These are phyloP conservation scores for Magnolia changhungtana DNA, from an alignment of 164 flowering plant species.

Conservation along the genomic window DNA sequence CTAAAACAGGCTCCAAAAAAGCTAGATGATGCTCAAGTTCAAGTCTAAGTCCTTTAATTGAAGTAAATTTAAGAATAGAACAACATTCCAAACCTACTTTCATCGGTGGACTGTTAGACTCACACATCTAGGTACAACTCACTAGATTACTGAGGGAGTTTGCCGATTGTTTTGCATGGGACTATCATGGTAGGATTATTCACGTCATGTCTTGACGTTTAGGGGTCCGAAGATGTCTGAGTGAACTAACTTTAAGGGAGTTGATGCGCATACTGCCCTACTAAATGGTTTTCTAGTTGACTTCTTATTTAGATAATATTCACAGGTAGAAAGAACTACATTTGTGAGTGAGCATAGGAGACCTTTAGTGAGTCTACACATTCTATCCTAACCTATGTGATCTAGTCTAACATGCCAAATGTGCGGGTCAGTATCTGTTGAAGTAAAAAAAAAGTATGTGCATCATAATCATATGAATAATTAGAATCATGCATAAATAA, in stretches of 20 bases:
- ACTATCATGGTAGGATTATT: neutral
- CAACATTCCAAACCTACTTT: too few species aligned
- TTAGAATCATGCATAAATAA: neutral
- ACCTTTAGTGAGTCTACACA: neutral
- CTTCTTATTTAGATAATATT: conserved; percentile 5
- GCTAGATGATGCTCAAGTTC: too few species aligned
- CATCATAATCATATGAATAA: neutral
- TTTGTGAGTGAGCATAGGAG: conserved; percentile 9
- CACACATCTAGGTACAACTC: too few species aligned
- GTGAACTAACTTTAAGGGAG: conserved; percentile 10
- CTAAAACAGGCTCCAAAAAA: too few species aligned
- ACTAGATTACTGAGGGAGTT: too few species aligned
- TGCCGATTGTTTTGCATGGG: too few species aligned
- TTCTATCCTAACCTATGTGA: conserved; percentile 5
- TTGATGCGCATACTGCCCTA: neutral
- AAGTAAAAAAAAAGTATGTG: neutral
- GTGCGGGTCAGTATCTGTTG: neutral
- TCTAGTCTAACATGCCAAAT: conserved; percentile 9
- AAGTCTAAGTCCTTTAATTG: too few species aligned
- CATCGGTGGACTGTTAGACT: too few species aligned
- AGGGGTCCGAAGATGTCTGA: neutral
- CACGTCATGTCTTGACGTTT: conserved; percentile 6
- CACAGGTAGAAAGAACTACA: neutral
- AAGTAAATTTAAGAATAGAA: too few species aligned
- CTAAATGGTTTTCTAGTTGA: neutral